Conservation (phyloP, 345 rosid species). For the Barbarea vulgaris region DNA sequence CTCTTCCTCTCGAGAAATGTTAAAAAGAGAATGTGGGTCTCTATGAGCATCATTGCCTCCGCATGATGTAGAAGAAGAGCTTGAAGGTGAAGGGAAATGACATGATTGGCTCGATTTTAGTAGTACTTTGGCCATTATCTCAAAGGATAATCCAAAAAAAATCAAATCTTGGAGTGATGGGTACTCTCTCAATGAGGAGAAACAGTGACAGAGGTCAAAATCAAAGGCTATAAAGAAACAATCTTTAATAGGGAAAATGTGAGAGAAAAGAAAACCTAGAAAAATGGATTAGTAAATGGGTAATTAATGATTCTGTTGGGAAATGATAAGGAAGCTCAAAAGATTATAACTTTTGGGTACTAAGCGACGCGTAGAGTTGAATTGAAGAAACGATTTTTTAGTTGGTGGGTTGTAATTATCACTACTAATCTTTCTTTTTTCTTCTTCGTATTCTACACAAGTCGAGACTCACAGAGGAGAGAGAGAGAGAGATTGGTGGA, state of each 20-base stretch:
- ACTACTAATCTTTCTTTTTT: slow-evolving; percentile 38
- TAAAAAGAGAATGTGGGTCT: slow-evolving; percentile 48
- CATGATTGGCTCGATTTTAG: slow-evolving; percentile 70
- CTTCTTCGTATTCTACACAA: slow-evolving; percentile 22
- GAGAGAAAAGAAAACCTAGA: slow-evolving; percentile 1
- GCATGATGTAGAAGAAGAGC: slow-evolving; percentile 68
- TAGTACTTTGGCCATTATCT: slow-evolving; percentile 72
- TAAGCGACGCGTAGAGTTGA: slow-evolving; percentile 64
- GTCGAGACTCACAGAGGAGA: slow-evolving; percentile 13
- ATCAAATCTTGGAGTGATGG: slow-evolving; percentile 40
- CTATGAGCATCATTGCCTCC: slow-evolving; percentile 51
- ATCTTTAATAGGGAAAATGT: slow-evolving; percentile 27
- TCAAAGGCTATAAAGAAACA: slow-evolving; percentile 49
- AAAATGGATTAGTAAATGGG: slow-evolving; percentile 20
- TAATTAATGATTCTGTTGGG: slow-evolving; percentile 37
- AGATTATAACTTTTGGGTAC: slow-evolving; percentile 31
- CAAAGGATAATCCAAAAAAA: slow-evolving; percentile 35
- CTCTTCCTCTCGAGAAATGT: slow-evolving; percentile 39
- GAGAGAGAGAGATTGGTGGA: slow-evolving; percentile 32
- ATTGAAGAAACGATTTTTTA: slow-evolving; percentile 62
- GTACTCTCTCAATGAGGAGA: slow-evolving; percentile 9
- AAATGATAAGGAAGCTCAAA: slow-evolving; percentile 31
- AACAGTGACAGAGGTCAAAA: slow-evolving; percentile 34
- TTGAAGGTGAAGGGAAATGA: slow-evolving; percentile 90
- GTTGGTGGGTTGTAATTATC: slow-evolving; percentile 68